These are phyloP conservation scores for Xylariales sp. DNA, from an alignment of 2,329 filamentous ascomycete genomes.

Conservation along the genomic window DNA sequence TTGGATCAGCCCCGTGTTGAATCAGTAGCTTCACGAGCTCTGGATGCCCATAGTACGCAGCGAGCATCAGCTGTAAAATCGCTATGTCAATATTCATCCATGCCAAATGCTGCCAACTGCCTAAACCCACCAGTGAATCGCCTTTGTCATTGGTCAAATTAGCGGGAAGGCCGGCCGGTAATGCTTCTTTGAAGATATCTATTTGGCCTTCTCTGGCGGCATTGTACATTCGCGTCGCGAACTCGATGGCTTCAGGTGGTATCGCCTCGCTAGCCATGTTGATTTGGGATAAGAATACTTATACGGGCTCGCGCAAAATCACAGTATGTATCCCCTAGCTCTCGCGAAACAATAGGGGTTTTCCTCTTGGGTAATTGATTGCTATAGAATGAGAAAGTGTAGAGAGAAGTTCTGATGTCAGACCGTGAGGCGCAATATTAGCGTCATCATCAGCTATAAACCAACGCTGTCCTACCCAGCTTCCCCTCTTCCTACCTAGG, in stretches of 20 bases:
- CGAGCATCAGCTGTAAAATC: conserved; percentile 71
- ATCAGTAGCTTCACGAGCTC: conserved; percentile 70
- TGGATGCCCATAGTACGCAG: conserved; percentile 75
- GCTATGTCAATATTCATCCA: conserved; percentile 1
- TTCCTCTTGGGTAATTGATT: not conserved
- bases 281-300: not conserved
- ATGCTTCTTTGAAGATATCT: conserved; percentile 69
- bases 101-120: not conserved
- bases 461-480: too few species aligned
- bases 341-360: not conserved
- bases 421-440: not conserved
- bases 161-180: conserved; percentile 72
- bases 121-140: conserved; percentile 71
- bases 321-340: not conserved
- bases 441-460: conserved; percentile 1
- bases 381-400: not conserved
- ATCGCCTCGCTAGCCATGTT: conserved; percentile 52
- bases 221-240: conserved; percentile 75
- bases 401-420: conserved; percentile 17
- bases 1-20: conserved; percentile 72
- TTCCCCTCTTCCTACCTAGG: not conserved
- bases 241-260: conserved; percentile 72
- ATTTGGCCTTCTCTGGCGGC: conserved; percentile 71
- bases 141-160: conserved; percentile 80
- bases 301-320: not conserved